Base-by-base conservation (phyloP, 2,329 filamentous ascomycete species). In the Calonectria pseudoturangicola region DNA sequence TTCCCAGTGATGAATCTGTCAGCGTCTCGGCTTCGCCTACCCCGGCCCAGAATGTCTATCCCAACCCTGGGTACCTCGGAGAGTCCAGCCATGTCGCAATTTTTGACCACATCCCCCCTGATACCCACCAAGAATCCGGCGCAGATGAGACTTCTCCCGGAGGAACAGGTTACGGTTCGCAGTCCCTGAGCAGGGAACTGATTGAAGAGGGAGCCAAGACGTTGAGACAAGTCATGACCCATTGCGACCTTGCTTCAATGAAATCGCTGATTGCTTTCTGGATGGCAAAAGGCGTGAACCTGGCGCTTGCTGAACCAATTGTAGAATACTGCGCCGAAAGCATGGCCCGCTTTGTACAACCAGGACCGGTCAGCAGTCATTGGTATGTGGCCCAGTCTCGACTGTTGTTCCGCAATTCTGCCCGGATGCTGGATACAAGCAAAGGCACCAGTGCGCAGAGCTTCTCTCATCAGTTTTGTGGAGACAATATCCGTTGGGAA, bases 1-100 rank as follows among this genome's bases (percentile, higher is more conserved):
- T 10, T 5, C 43, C n/a, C 5, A 47, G 43, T 21, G 43, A 47
- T 47, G 43, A 47, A 21, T 21, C 43, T 16, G 43, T 8, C 12
- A 47, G 43, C 18, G 43, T 47, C 7, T 18, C n/a, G 18, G 5
- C 43, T 3, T 47, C 62, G n/a, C 65, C 39, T 43, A 12, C 16
- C 30, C 36, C 16, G 16, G 39, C 18, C 16, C 51, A 33, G 54
- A 58, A 15, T 51, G 30, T 25, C 54, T 77, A 78, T 50, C 77
- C 77, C 10, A 79, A 80, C 54, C 78, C 77, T 3, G 78, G 78
- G 28, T 78, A 74, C 58, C 67, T 78, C 5, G 78, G 78, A 1
- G 66, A 73, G 5, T 78, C 69, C 16, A 78, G 75, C 50, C 73
- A 78, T 54, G 66, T 70, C 4, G 65, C 64, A 7, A 47, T 78